A percentile compares a stretch with the other conserved stretches of the same genome.
Conservation (phyloP, 2,329 filamentous ascomycete species). For the Aspergillus sergii region DNA sequence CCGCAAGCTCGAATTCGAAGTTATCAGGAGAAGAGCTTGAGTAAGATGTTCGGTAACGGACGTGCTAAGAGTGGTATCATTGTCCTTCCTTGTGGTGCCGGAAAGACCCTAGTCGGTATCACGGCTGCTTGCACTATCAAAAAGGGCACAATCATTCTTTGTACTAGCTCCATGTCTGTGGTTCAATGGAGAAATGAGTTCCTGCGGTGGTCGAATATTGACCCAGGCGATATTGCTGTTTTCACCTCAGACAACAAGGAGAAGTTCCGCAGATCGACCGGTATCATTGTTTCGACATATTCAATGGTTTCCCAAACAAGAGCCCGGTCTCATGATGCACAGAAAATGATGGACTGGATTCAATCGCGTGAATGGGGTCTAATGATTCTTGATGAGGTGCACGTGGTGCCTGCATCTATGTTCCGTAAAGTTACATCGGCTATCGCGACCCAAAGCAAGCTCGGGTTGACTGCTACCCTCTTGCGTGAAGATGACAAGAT, state of each 20-base stretch:
- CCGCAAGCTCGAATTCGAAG: conserved; percentile 86
- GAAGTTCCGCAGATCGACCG: conserved; percentile 81
- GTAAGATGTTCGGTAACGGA: conserved; percentile 99
- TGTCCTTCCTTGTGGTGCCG: conserved; percentile 91
- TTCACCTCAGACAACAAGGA: conserved; percentile 95
- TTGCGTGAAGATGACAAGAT: conserved; percentile 98
- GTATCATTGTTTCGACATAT: conserved; percentile 96
- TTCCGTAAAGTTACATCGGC: conserved; percentile 91
- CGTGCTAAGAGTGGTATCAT: conserved; percentile 97
- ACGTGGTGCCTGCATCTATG: conserved; percentile 95
- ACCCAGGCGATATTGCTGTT: conserved; percentile 87
- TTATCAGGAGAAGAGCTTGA: conserved; percentile 96
- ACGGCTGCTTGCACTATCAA: conserved; percentile 97
- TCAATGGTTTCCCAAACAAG: conserved; percentile 96
- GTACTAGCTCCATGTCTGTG: conserved; percentile 96
- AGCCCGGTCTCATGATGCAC: conserved; percentile 84
- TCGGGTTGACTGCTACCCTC: conserved; percentile 90
- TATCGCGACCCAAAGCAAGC: conserved; percentile 93
- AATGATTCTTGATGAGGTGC: conserved; percentile 96
- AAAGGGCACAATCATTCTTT: conserved; percentile 92
- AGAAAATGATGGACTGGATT: conserved; percentile 97
- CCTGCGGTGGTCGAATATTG: conserved; percentile 98
- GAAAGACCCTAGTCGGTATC: conserved; percentile 97
- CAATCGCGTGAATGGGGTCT: conserved; percentile 90
- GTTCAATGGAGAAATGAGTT: conserved; percentile 97